phyloP scores from a whole-genome alignment of 805 yeast species.

The Pichia rugopelliculosa region DNA sequence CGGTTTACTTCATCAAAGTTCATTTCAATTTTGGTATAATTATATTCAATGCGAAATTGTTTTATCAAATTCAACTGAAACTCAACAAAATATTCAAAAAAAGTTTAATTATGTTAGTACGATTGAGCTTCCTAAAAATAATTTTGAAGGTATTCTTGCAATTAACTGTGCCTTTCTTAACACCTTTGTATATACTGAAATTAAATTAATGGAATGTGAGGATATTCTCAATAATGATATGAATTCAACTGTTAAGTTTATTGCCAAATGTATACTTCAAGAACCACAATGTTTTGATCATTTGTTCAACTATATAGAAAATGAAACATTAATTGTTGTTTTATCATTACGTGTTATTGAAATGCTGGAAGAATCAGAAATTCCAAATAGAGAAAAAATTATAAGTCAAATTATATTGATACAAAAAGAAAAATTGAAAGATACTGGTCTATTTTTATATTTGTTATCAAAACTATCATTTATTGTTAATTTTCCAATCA shows the following conservation, averaged over 20 bases:
- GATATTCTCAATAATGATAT: background rate
- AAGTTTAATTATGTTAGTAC: conserved; percentile 5
- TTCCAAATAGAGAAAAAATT: conserved; percentile 16
- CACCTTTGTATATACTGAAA: background rate
- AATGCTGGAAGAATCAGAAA: conserved; percentile 18
- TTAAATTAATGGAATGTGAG: background rate
- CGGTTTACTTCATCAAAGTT: conserved; percentile 9
- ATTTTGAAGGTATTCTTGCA: background rate
- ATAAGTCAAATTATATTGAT: conserved; percentile 21
- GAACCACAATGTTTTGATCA: background rate
- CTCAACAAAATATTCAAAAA: conserved; percentile 13
- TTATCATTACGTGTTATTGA: conserved; percentile 16
- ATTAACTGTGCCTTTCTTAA: conserved; percentile 1
- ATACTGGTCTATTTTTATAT: conserved; percentile 25
- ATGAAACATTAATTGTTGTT: conserved; percentile 4
- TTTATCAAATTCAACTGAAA: background rate
- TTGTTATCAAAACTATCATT: conserved; percentile 24
- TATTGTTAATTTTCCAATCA: conserved; percentile 18
- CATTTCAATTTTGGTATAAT: conserved; percentile 17
- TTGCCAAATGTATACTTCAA: conserved; percentile 3
- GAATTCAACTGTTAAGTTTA: conserved; percentile 2
- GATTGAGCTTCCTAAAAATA: background rate
- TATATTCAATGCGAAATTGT: conserved; percentile 30
- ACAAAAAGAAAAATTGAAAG: conserved; percentile 18
- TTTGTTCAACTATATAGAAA: conserved; percentile 4